Evolutionary conservation across 352 stramenopile genomes (phyloP).

Genomic region (Plasmopara halstedii): DNA sequence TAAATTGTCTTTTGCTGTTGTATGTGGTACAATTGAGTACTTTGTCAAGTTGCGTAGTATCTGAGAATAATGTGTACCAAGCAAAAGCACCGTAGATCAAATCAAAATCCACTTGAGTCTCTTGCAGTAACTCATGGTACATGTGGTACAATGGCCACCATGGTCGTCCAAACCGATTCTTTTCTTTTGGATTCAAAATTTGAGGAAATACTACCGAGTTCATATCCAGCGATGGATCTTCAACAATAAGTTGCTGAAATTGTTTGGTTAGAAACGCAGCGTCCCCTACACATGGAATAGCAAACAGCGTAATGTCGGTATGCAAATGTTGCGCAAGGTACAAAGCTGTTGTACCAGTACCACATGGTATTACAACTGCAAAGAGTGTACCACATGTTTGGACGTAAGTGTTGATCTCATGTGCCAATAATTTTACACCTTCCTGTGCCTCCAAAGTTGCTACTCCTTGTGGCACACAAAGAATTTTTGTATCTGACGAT

Average conservation of each 20-base stretch:
- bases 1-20: slow-evolving; percentile 24
- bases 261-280: slow-evolving; percentile 48
- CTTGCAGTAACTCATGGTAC: slow-evolving; percentile 50
- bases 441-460: slow-evolving; percentile 53
- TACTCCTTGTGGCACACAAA: slow-evolving; percentile 66
- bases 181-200: slow-evolving; percentile 38
- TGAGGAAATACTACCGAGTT: slow-evolving; percentile 17
- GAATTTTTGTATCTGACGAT: slow-evolving; percentile 4
- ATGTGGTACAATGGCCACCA: slow-evolving; percentile 45
- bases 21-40: slow-evolving; percentile 13
- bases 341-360: slow-evolving; percentile 70
- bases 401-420: slow-evolving; percentile 70
- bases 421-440: slow-evolving; percentile 44
- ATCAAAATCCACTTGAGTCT: slow-evolving; percentile 64
- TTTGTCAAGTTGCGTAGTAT: slow-evolving; percentile 26
- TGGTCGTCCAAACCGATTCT: slow-evolving; percentile 65
- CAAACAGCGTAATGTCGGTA: slow-evolving; percentile 36
- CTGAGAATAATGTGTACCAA: slow-evolving; percentile 73
- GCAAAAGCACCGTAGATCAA: slow-evolving; percentile 66
- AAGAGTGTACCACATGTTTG: slow-evolving; percentile 20
- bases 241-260: slow-evolving; percentile 30
- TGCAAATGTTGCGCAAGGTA: slow-evolving; percentile 71
- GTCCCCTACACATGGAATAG: slow-evolving; percentile 69
- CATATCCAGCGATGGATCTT: slow-evolving; percentile 14
- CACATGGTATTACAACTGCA: slow-evolving; percentile 61